Evolutionary conservation across 768 basidiomycete genomes (phyloP), one percentile per base, ranked within the genome.

Genomic region (Infundibulicybe gibba): DNA sequence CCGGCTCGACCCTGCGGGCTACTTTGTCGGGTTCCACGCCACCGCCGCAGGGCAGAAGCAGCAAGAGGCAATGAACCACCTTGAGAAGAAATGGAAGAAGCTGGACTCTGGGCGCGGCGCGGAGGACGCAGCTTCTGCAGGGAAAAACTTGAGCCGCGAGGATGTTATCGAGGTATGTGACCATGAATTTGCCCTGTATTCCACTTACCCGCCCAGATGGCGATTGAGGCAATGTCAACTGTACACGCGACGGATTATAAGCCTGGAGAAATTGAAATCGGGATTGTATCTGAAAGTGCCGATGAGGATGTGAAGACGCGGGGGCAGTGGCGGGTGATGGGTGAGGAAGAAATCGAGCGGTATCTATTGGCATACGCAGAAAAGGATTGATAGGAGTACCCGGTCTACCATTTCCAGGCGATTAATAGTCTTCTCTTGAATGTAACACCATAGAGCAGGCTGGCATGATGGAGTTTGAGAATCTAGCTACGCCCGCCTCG

Each of bases 31-130:
- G 0, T 98, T 94, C 74, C 94, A 97, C 56, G 97, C 97, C 8
- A 95, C 95, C 2, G 84, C 95, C 0, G 87, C 94, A 2, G 97
- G 97, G 0, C 88, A 90, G 65, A 98, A 99, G 59, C 97, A 98
- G 59, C 95, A 97, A 61, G 97, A 99, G 62, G 94, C 92, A 1
- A 97, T 94, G 85, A 98, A 98, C 65, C 89, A 93, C 60, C 76
- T 99, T 38, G 97, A 99, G 72, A 98, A 98, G 74, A 91, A 92
- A 64, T 98, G 93, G 94, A 99, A 98, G 75, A 93, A 93, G 65
- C 72, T 93, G 25, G 85, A 90, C 58, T 79, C 76, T 17, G 88
- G 88, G 13, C 70, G 69, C 44, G 90, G 90, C 16, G 88, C 85
- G 0, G 87, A 93, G 42, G 87, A 94, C 63, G 76, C 91, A 12